These are phyloP conservation scores for Solanum etuberosum DNA, from an alignment of 257 asterid species.

Conservation along the genomic window DNA sequence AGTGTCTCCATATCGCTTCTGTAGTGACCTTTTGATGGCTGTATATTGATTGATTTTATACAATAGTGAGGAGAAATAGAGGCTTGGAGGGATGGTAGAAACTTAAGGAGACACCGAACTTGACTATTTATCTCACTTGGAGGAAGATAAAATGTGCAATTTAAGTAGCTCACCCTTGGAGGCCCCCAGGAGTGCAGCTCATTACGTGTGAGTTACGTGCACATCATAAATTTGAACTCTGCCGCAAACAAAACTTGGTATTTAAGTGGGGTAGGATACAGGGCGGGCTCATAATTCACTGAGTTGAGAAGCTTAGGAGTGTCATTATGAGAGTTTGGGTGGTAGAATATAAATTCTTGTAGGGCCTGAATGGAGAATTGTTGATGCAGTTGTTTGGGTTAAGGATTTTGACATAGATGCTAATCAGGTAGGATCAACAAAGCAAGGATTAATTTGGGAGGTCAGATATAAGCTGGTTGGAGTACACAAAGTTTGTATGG, in stretches of 20 bases:
- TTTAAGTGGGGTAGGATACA: not conserved
- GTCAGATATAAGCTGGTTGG: not conserved
- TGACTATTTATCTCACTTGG: not conserved
- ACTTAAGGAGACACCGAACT: no score
- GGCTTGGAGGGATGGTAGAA: not conserved
- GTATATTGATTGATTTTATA: not conserved
- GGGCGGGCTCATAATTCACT: not conserved
- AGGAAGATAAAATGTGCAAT: not conserved
- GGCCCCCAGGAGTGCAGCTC: not conserved
- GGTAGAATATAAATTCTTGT: not conserved
- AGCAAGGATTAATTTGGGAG: not conserved
- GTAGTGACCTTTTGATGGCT: not conserved
- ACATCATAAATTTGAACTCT: not conserved
- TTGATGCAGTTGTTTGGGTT: not conserved
- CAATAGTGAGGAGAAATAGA: not conserved
- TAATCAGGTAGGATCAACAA: not conserved
- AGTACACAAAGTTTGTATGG: not conserved
- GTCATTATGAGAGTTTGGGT: not conserved
- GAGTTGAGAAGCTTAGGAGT: not conserved
- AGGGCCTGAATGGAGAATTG: not conserved
- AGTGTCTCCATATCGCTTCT: not conserved
- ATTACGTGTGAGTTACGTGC: not conserved
- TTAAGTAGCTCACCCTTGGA: not conserved
- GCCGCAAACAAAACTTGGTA: not conserved
- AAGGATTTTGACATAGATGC: not conserved